Conservation (phyloP, 441 rosid genomes). For the Jatropha multifida region DNA sequence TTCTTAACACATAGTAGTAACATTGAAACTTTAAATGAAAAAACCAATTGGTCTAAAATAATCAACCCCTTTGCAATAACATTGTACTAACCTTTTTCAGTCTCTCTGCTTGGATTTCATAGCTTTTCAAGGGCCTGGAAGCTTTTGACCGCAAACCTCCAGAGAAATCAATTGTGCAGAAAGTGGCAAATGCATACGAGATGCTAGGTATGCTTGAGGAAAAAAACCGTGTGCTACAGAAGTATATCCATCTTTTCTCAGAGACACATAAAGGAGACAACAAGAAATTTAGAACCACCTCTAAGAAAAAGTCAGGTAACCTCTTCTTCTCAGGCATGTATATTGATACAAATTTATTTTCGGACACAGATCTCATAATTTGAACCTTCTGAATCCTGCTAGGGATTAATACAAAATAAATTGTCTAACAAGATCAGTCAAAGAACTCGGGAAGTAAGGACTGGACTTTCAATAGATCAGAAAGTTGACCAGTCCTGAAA, state of each 20-base stretch:
- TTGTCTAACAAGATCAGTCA: too few relatives aligned
- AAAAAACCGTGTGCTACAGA: conserved; percentile 56
- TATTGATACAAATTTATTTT: not conserved
- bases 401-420: too few relatives aligned
- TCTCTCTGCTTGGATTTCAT: conserved; percentile 25
- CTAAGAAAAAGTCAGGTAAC: conserved; percentile 46
- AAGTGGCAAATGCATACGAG: conserved; percentile 84
- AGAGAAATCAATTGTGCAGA: conserved; percentile 64
- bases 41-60: not conserved
- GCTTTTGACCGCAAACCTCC: conserved; percentile 79
- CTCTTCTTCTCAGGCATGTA: not conserved
- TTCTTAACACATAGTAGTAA: too few relatives aligned
- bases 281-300: conserved; percentile 34
- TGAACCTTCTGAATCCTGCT: too few relatives aligned
- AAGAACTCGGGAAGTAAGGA: not conserved
- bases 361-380: not conserved
- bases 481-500: not conserved
- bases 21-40: too few relatives aligned
- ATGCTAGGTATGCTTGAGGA: conserved; percentile 66
- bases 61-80: not conserved
- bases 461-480: not conserved
- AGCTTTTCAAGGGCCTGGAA: conserved; percentile 90
- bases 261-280: conserved; percentile 26
- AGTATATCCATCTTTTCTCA: conserved; percentile 52
- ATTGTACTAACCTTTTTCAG: conserved; percentile 10